phyloP scores from a whole-genome alignment of 2,329 filamentous ascomycete species.

The Clonostachys solani region DNA sequence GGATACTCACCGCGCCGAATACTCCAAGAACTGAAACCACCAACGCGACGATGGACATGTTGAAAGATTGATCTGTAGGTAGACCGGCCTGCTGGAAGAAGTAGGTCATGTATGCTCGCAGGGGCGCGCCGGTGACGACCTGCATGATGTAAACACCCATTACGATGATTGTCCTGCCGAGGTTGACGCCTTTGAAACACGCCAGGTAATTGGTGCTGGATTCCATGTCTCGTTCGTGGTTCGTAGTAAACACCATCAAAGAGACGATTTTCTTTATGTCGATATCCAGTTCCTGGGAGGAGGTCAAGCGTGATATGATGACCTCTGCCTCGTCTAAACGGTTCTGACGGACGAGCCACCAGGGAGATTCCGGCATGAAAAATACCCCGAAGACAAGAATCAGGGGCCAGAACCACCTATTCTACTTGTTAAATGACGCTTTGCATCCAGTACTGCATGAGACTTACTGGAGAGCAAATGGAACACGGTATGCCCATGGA shows the following conservation, averaged over 20 bases:
- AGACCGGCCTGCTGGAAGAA: conserved; percentile 38
- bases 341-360: conserved; percentile 34
- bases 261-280: conserved; percentile 33
- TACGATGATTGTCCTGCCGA: conserved; percentile 33
- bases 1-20: conserved; percentile 26
- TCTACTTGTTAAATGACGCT: not conserved
- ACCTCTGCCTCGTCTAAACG: conserved; percentile 21
- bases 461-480: conserved; percentile 27
- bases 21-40: conserved; percentile 25
- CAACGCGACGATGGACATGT: conserved; percentile 29
- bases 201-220: conserved; percentile 27
- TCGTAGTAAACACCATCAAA: conserved; percentile 53
- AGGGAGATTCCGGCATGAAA: conserved; percentile 37
- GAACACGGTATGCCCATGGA: conserved; percentile 26
- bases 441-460: conserved; percentile 25
- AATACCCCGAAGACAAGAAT: conserved; percentile 26
- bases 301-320: not conserved
- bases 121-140: conserved; percentile 27
- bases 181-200: conserved; percentile 38
- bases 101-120: conserved; percentile 37
- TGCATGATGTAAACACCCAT: conserved; percentile 28
- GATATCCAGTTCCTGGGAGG: conserved; percentile 1
- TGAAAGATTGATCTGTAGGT: conserved; percentile 23
- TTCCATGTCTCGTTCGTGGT: conserved; percentile 33
- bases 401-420: conserved; percentile 31